Base-by-base conservation (phyloP, 306 rosid genomes). In the Gleditsia sinensis region DNA sequence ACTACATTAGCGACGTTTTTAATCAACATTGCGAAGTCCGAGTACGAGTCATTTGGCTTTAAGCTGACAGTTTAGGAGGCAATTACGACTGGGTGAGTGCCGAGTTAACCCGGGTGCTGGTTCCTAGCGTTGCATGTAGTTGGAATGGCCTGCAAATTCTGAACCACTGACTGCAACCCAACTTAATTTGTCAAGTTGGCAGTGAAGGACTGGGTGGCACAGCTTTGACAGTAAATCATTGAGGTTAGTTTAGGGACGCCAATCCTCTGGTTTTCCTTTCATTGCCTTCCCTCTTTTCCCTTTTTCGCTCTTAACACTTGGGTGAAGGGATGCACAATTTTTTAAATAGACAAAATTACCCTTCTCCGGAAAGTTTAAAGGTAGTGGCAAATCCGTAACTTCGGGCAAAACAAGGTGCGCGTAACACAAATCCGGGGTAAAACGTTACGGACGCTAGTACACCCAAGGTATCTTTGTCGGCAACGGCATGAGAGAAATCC, bases 101-200 rank as follows among this genome's bases (percentile, higher is more conserved):
- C 73, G 59, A 66, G 84, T 75, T 62, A 78, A 84, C 82, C 48
- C 76, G 70, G 77, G 21, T 21, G 57, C 28, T 39, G 33, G 58
- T 37, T 49, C 50, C 14, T 74, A 19, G 56, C 30, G 30, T 61
- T 62, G 68, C 84, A 81, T 77, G 75, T 66, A 81, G 60, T 67
- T 77, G 70, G 83, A 39, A 27, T 54, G 81, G 58, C 75, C 90
- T 78, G 86, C 83, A 63, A 84, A 55, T 74, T 80, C 85, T 91
- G 84, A 80, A 73, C 17, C 84, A 78, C 65, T 57, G 84, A 81
- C 90, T 82, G 89, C 80, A 83, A 85, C 91, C 72, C 83, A 39
- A 80, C 82, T 83, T 78, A 82, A 72, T 83, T 69, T 80, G 86
- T 86, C 90, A 82, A 80, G 74, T 85, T 81, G 85, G 14, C 82